These are phyloP conservation scores for Pythium folliculosum DNA, from an alignment of 352 stramenopile genomes.

Conservation along the genomic window DNA sequence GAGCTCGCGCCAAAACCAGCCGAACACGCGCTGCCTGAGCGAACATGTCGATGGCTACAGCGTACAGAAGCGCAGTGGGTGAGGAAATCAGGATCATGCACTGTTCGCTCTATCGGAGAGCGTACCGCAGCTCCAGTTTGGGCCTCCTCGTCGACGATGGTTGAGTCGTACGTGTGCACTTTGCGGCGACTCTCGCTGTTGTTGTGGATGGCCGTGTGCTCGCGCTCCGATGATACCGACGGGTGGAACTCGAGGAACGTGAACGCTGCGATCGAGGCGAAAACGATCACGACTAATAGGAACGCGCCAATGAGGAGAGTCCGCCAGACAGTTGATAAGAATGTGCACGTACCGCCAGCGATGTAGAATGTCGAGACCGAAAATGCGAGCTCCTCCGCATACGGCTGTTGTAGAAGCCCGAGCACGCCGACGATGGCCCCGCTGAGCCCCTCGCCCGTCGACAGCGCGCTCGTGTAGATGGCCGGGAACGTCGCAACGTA, in stretches of 20 bases:
- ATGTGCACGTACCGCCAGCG: constrained; percentile 32
- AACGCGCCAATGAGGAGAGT: background rate
- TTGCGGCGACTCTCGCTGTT: constrained; percentile 9
- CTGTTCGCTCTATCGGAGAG: background rate
- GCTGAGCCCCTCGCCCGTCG: constrained; percentile 66
- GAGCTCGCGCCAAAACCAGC: constrained; percentile 46
- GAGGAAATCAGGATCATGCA: background rate
- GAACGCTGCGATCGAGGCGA: constrained; percentile 51
- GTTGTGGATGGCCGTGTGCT: constrained; percentile 8
- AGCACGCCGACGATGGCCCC: constrained; percentile 57
- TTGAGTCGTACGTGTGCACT: constrained; percentile 26
- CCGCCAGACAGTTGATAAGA: background rate
- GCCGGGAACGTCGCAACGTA: constrained; percentile 65
- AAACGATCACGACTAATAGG: constrained; percentile 41
- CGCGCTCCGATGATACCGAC: constrained; percentile 4
- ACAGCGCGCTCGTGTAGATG: constrained; percentile 63
- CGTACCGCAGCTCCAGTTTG: background rate
- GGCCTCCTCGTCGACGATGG: constrained; percentile 21
- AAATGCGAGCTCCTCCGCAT: constrained; percentile 41
- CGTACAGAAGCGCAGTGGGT: background rate
- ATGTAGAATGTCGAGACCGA: constrained; percentile 61
- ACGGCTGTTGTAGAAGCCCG: constrained; percentile 60
- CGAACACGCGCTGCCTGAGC: constrained; percentile 28
- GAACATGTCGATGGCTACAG: constrained; percentile 23
- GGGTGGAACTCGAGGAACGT: constrained; percentile 54